phyloP scores from a whole-genome alignment of 805 yeast genomes.

The Scheffersomyces lignosus region DNA sequence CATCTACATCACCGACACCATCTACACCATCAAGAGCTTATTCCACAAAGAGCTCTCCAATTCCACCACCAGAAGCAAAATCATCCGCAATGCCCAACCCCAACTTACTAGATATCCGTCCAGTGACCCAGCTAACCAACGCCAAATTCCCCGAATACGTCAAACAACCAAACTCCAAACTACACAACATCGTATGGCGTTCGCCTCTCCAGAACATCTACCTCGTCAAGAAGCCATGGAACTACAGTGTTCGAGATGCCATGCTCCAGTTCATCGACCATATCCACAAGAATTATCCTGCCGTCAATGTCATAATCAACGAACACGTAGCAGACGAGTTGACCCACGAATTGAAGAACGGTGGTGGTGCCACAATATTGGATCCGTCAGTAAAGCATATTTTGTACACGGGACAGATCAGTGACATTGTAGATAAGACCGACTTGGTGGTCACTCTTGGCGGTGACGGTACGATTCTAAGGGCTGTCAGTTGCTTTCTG shows the following conservation, averaged over 20 bases:
- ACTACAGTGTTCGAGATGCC: constrained; percentile 60
- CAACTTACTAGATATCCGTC: constrained; percentile 2
- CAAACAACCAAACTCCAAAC: constrained; percentile 56
- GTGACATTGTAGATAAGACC: constrained; percentile 62
- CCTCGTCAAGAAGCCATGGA: constrained; percentile 84
- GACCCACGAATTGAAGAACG: constrained; percentile 13
- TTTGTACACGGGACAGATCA: constrained; percentile 57
- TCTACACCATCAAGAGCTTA: too few species aligned
- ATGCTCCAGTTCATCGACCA: constrained; percentile 64
- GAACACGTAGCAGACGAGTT: constrained; percentile 75
- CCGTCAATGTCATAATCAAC: constrained; percentile 74
- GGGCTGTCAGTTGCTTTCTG: constrained; percentile 79
- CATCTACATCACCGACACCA: too few species aligned
- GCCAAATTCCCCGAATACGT: constrained; percentile 51
- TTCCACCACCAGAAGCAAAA: too few species aligned
- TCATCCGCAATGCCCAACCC: too few species aligned
- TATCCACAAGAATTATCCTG: constrained; percentile 62
- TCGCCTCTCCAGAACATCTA: constrained; percentile 70
- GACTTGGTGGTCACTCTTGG: constrained; percentile 86
- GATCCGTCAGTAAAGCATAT: not conserved
- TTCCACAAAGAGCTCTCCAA: too few species aligned
- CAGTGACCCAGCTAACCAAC: constrained; percentile 3
- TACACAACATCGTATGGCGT: constrained; percentile 70
- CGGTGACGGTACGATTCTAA: constrained; percentile 93
- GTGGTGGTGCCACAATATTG: constrained; percentile 4